phyloP scores from a whole-genome alignment of 352 stramenopile species.

The Peronospora tabacina region DNA sequence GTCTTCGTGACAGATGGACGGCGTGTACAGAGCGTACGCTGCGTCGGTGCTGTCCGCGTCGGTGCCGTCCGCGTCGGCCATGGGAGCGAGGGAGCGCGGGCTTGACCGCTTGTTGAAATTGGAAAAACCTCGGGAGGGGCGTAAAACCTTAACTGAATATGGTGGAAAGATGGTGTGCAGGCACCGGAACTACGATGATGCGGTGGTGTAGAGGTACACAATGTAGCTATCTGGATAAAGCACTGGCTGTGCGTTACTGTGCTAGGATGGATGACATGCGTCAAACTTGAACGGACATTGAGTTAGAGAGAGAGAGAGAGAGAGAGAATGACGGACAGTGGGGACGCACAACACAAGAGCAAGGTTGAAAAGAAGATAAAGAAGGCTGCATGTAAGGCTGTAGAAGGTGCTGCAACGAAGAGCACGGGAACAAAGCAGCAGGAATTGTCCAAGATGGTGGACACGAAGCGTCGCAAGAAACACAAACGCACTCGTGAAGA shows the following conservation, averaged over 20 bases:
- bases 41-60: conserved; percentile 15
- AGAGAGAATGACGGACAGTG: conserved; percentile 22
- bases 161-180: not conserved
- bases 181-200: not conserved
- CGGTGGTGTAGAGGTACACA: conserved; percentile 7
- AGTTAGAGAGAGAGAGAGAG: conserved; percentile 9
- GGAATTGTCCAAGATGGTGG: conserved; percentile 1
- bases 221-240: conserved; percentile 15
- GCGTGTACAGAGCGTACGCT: conserved; percentile 31
- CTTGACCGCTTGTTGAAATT: conserved; percentile 2
- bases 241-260: conserved; percentile 27
- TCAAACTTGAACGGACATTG: conserved; percentile 19
- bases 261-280: conserved; percentile 4
- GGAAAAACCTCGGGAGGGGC: not conserved
- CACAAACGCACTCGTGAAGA: conserved; percentile 28
- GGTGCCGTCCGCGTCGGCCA: conserved; percentile 14
- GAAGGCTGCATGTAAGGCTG: conserved; percentile 35
- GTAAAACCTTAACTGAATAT: not conserved
- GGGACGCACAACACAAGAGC: conserved; percentile 33
- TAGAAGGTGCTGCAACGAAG: conserved; percentile 9
- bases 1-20: conserved; percentile 26
- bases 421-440: not conserved
- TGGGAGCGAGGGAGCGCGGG: conserved; percentile 1
- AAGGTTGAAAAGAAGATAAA: conserved; percentile 42
- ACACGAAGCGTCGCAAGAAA: conserved; percentile 28